Evolutionary conservation across 1,284 basidiomycete genomes (phyloP), one percentile per base, ranked within the genome.

Genomic region (Polyporus tsugae): DNA sequence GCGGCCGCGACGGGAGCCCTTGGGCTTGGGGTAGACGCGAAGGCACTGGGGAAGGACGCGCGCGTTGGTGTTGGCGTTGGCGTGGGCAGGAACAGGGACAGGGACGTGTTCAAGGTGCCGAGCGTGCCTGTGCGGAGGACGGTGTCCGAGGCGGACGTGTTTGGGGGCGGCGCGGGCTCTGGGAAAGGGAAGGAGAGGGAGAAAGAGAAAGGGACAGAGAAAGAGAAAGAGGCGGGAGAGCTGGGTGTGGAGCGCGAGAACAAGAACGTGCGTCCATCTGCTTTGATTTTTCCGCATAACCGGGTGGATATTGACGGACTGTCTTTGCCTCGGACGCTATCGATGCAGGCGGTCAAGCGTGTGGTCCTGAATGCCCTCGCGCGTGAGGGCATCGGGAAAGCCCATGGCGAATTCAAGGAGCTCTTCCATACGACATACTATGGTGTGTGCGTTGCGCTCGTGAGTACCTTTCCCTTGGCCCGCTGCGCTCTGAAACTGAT

Each of bases 361-460:
- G 74, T 79, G 29, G 77, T 83, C 3, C 80, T 82, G 11, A 78
- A 76, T 5, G 79, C 78, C 59, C 79, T 88, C 0, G 73, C 77
- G 1, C 74, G 76, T 10, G 84, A 75, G 68, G 85, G 84, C 1
- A 80, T 92, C 41, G 76, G 82, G 13, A 91, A 89, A 74, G 78
- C 83, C 0, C 86, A 92, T 72, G 75, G 84, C 0, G 89, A 91
- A 55, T 92, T 89, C 77, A 76, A 77, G 63, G 79, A 80, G 13
- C 44, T 80, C 0, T 82, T 75, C 69, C 74, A 76, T 46, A 74
- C 73, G 42, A 74, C 76, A 9, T 82, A 82, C 58, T 75, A 75
- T 6, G 80, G 80, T 4, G 72, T 75, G 7, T 76, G 74, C 17
- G 80, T 80, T 68, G 80, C 80, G 29, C 49, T 82, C 69, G 80